Percentiles rank a stretch among this genome's conserved stretches.
Evolutionary conservation across 805 yeast species (phyloP).

Genomic region (Millerago galiae): DNA sequence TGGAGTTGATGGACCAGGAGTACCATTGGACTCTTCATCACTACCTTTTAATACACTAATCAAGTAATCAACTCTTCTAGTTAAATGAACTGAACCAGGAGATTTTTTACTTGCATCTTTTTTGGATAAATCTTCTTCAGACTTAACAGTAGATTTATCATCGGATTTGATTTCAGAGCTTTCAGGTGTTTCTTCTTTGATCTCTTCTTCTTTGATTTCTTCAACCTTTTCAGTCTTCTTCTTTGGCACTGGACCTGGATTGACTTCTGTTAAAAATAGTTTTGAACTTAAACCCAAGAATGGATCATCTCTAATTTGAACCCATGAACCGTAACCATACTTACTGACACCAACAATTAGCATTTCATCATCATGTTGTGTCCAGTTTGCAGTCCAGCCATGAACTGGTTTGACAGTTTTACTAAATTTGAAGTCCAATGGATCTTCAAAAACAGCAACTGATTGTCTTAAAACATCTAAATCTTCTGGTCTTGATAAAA

Average conservation of each 20-base stretch:
- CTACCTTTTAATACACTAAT: slow-evolving; percentile 63
- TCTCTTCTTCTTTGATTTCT: background rate
- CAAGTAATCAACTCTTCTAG: slow-evolving; percentile 86
- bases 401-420: slow-evolving; percentile 70
- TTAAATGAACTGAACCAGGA: slow-evolving; percentile 89
- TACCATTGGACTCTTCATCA: slow-evolving; percentile 28
- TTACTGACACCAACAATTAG: slow-evolving; percentile 80
- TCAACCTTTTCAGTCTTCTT: slow-evolving; percentile 15
- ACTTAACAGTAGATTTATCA: background rate
- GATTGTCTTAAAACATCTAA: slow-evolving; percentile 55
- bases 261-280: slow-evolving; percentile 56
- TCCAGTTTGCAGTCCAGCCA: slow-evolving; percentile 92
- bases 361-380: slow-evolving; percentile 75
- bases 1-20: slow-evolving; percentile 26
- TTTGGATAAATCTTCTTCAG: slow-evolving; percentile 18
- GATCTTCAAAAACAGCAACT: slow-evolving; percentile 53
- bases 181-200: slow-evolving; percentile 1
- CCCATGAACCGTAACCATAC: slow-evolving; percentile 96
- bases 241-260: slow-evolving; percentile 27
- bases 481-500: slow-evolving; percentile 80
- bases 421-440: slow-evolving; percentile 53
- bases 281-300: slow-evolving; percentile 79
- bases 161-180: slow-evolving; percentile 9
- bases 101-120: slow-evolving; percentile 45
- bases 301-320: slow-evolving; percentile 92